Evolutionary conservation across 2,329 filamentous ascomycete species (phyloP), one percentile per base, ranked within the genome.

Genomic region (Fusarium coicis): DNA sequence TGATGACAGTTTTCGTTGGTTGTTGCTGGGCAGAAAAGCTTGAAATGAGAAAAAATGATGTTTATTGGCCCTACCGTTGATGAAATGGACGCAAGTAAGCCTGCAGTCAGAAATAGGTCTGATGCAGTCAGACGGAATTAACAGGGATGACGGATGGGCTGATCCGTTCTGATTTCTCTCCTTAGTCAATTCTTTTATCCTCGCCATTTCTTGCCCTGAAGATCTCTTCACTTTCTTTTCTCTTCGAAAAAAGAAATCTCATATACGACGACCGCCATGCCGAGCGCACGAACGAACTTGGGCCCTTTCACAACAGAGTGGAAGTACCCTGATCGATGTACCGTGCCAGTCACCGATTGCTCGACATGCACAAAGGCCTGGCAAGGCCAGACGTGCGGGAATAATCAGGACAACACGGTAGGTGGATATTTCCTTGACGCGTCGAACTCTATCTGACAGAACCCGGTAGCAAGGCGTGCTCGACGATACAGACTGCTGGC

Each of bases 291-390:
- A 42, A 63, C 58, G 1, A 46, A 63, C 14, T 23, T 65, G 11
- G 62, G 57, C 11, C 62, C 58, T 30, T 18, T 65, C 16, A 65
- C 57, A 9, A 63, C 57, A 1, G 7, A 39, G 12, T 65, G 57
- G 39, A 53, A 46, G n/a, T 46, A 54, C 21, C 62, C 62, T 6
- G 34, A 62, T 11, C 47, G 40, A 30, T 65, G 62, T 15, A 63
- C 57, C 0, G 18, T 42, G 4, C 34, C 28, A 4, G 34, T 54
- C 0, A 39, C 37, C 4, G n/a, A 21, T 18, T 65, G 62, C 37
- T 12, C 40, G 2, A 23, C 40, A 4, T 65, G 62, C 16, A 30
- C 16, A 5, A 23, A 40, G 7, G 62, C 16, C 4, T 52, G 47
- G 58, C 47, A 54, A 18, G 62, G 15, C 2, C 57, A 65, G n/a